These are phyloP conservation scores for Tulasnella sp. DNA, from an alignment of 768 basidiomycete genomes.

Conservation along the genomic window DNA sequence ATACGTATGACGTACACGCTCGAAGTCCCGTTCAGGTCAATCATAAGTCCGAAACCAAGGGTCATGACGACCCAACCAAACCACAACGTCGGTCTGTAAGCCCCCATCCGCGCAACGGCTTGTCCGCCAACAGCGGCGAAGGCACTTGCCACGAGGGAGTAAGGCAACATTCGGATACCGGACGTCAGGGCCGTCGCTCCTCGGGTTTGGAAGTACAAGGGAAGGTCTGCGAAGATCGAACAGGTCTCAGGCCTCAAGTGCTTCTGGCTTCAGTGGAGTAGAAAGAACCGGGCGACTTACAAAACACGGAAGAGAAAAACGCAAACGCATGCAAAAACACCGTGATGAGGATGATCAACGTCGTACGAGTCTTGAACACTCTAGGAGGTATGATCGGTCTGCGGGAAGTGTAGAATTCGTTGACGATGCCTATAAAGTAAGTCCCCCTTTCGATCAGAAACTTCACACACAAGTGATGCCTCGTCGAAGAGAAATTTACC, in stretches of 20 bases:
- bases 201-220: constrained; percentile 66
- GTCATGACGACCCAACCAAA: constrained; percentile 43
- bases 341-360: constrained; percentile 43
- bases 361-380: constrained; percentile 70
- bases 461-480: not conserved
- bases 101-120: constrained; percentile 42
- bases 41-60: constrained; percentile 65
- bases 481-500: constrained; percentile 23
- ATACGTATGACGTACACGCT: not conserved
- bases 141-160: constrained; percentile 47
- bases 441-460: not conserved
- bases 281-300: not conserved
- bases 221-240: constrained; percentile 35
- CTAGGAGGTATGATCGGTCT: constrained; percentile 67
- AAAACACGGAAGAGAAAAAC: constrained; percentile 42
- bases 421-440: constrained; percentile 24
- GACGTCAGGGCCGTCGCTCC: constrained; percentile 58
- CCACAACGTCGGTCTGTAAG: constrained; percentile 41
- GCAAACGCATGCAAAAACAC: constrained; percentile 51
- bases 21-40: constrained; percentile 46
- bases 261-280: not conserved
- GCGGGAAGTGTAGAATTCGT: constrained; percentile 50
- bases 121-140: constrained; percentile 48
- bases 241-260: not conserved
- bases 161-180: constrained; percentile 60